Evolutionary conservation across 2,329 filamentous ascomycete genomes (phyloP), one percentile per base, ranked within the genome.

Genomic region (Cladosporium sphaerospermum): DNA sequence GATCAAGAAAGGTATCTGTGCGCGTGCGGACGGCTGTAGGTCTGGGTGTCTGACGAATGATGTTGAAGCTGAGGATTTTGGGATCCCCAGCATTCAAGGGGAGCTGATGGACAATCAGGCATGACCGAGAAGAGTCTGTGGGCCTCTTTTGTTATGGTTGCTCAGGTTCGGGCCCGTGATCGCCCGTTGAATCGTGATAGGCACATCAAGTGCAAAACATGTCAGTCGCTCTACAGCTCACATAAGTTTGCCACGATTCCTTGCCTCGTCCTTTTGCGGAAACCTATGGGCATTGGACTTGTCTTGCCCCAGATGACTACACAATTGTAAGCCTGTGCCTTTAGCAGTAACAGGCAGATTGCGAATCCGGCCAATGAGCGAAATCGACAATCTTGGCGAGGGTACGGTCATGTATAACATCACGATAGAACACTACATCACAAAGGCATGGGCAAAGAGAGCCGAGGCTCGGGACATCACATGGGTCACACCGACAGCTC

Each of bases 1-100:
- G 31, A 56, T 62, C 4, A 54, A 51, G 46, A 31, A n/a, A 18
- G 37, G 50, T 42, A 52, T 62, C 14, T 62, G 59, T 34, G 14
- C 16, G 45, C 10, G 23, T 39, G 40, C 16, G 4, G n/a, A n/a
- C 13, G 11, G 11, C 8, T 13, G n/a, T n/a, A 14, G n/a, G 36
- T 39, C 8, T 39, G 36, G 36, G 36, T 13, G 10, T 39, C n/a
- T 39, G n/a, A 14, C n/a, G 13, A 3, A 14, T n/a, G 36, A 39
- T 13, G 36, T 39, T 39, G 36, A 9, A 14, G 11, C n/a, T 39
- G 36, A 14, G 36, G 14, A 14, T 13, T 39, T 39, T 8, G 36
- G n/a, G 36, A 39, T 39, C 4, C 13, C 13, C 2, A 14, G 36
- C n/a, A 9, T 39, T 28, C 5, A 28, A 28, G 5, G 36, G n/a